phyloP scores from a whole-genome alignment of 1,284 basidiomycete species.

The Tylopilus sp. region DNA sequence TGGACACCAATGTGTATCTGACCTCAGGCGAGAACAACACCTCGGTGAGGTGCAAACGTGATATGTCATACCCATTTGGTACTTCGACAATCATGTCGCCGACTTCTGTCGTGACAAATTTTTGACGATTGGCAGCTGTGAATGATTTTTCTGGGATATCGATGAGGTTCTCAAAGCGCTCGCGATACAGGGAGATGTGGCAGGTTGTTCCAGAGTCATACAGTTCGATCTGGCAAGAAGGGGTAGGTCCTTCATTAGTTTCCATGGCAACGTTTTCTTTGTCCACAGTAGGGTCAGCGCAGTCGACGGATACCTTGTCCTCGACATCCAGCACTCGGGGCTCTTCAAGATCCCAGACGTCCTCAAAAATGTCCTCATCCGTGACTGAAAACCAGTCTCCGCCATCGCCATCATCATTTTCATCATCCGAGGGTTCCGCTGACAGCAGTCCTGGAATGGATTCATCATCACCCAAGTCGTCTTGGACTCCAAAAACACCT shows the following conservation, averaged over 20 bases:
- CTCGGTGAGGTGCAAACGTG: slow-evolving; percentile 34
- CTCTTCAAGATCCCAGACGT: background rate
- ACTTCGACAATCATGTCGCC: slow-evolving; percentile 37
- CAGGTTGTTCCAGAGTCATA: slow-evolving; percentile 38
- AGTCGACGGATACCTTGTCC: background rate
- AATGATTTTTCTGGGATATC: slow-evolving; percentile 30
- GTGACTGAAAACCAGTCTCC: too few relatives aligned
- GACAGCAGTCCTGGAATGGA: background rate
- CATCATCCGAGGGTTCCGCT: background rate
- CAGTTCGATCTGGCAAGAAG: slow-evolving; percentile 21
- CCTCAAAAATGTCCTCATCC: background rate
- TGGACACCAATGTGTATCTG: slow-evolving; percentile 35
- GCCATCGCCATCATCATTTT: background rate
- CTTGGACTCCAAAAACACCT: background rate
- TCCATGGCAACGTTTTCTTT: background rate
- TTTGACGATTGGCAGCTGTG: slow-evolving; percentile 34
- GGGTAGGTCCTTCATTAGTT: background rate
- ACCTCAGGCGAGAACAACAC: slow-evolving; percentile 35
- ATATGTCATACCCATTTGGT: slow-evolving; percentile 32
- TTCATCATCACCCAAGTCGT: background rate
- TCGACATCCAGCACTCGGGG: background rate
- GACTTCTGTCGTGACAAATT: slow-evolving; percentile 32
- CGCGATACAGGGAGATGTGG: slow-evolving; percentile 38
- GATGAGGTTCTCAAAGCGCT: slow-evolving; percentile 31
- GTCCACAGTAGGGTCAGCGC: background rate